Evolutionary conservation across 345 rosid species (phyloP).

Genomic region (Capsella bursapastoris): DNA sequence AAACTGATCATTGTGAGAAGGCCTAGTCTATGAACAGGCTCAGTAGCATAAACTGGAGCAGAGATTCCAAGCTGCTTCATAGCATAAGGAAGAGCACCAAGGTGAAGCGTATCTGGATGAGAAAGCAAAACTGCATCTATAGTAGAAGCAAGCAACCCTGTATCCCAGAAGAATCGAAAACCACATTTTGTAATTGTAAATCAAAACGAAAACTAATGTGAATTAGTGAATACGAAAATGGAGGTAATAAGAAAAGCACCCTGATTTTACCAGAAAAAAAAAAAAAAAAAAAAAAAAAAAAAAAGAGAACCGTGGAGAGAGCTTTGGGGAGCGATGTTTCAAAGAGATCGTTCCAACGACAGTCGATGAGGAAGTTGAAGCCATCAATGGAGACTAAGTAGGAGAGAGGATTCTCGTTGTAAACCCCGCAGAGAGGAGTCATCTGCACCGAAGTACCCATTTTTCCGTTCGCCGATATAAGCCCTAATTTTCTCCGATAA

Average conservation of each 20-base stretch:
- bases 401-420: constrained; percentile 90
- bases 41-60: constrained; percentile 85
- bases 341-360: constrained; percentile 98
- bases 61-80: constrained; percentile 84
- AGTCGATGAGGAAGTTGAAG: constrained; percentile 87
- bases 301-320: constrained; percentile 73
- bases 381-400: constrained; percentile 89
- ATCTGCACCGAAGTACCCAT: constrained; percentile 99
- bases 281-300: no score
- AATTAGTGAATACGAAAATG: no score
- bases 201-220: background rate
- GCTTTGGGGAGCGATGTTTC: constrained; percentile 86
- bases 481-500: constrained; percentile 41
- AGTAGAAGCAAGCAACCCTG: constrained; percentile 81
- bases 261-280: no score
- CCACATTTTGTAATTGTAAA: background rate
- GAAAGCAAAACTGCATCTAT: constrained; percentile 90
- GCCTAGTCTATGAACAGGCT: constrained; percentile 82
- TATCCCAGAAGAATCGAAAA: constrained; percentile 18
- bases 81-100: constrained; percentile 96
- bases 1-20: constrained; percentile 88
- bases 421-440: constrained; percentile 80
- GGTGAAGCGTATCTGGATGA: constrained; percentile 85
- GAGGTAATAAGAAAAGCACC: background rate
- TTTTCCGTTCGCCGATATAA: constrained; percentile 18